Conservation (phyloP, 129 eudicot species). For the Flaveria ramosissima region DNA sequence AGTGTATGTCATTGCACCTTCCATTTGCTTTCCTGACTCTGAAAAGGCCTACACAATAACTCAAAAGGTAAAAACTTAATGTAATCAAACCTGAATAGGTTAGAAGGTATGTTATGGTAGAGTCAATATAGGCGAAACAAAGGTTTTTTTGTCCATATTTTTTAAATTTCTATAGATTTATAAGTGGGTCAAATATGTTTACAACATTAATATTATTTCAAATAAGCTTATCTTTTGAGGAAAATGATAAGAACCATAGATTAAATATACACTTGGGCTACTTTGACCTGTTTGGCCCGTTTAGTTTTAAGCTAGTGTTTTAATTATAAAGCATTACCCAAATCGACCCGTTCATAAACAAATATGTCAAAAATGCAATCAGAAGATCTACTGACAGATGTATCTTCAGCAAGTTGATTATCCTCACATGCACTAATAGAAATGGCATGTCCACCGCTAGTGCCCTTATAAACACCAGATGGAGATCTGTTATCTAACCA, state of each 20-base stretch:
- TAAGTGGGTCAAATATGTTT: background rate
- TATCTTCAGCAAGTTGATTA: slow-evolving; percentile 71
- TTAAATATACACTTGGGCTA: background rate
- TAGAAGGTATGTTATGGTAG: background rate
- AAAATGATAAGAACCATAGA: background rate
- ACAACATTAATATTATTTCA: background rate
- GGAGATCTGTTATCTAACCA: slow-evolving; percentile 68
- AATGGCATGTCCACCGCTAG: slow-evolving; percentile 69
- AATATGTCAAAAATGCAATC: background rate
- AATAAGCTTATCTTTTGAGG: background rate
- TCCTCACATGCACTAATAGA: slow-evolving; percentile 75
- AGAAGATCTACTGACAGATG: slow-evolving; percentile 53
- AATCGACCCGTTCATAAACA: background rate
- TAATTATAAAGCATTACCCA: background rate
- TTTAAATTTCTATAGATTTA: background rate
- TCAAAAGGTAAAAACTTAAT: background rate
- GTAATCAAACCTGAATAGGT: background rate
- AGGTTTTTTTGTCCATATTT: background rate
- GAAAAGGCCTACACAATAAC: slow-evolving; percentile 57
- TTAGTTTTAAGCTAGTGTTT: background rate
- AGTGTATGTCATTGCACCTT: slow-evolving; percentile 80
- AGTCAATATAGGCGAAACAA: background rate
- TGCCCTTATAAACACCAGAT: slow-evolving; percentile 60
- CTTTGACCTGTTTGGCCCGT: background rate
- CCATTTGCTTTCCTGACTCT: slow-evolving; percentile 53